phyloP scores from a whole-genome alignment of 2,329 filamentous ascomycete genomes.

The Trematosphaeria pertusa region DNA sequence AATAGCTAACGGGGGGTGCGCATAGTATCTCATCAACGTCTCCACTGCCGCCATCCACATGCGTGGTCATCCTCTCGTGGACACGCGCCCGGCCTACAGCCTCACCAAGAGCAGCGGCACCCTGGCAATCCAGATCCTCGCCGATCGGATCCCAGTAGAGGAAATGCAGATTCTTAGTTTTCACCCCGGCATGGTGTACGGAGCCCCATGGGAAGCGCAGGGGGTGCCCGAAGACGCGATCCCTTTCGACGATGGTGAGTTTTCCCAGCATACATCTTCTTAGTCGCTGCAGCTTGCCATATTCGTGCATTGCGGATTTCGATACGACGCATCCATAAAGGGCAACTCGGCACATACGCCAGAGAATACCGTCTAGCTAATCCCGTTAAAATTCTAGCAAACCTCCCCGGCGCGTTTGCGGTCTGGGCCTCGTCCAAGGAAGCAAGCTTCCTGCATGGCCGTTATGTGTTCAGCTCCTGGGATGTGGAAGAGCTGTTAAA shows the following conservation, averaged over 20 bases:
- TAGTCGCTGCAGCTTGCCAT: not conserved
- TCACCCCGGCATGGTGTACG: slow-evolving; percentile 12
- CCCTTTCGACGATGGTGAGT: slow-evolving; percentile 6
- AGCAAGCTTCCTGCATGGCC: slow-evolving; percentile 49
- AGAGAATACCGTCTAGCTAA: not conserved
- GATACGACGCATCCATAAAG: too few relatives aligned
- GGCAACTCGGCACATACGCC: not conserved
- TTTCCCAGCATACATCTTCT: not conserved
- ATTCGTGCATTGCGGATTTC: too few relatives aligned
- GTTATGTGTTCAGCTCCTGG: slow-evolving; percentile 49
- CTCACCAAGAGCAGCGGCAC: slow-evolving; percentile 12
- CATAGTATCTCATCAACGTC: slow-evolving; percentile 16
- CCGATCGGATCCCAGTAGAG: slow-evolving; percentile 2
- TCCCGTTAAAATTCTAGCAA: too few relatives aligned
- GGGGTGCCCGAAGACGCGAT: slow-evolving; percentile 5
- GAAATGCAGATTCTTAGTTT: slow-evolving; percentile 14
- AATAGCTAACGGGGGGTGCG: too few relatives aligned
- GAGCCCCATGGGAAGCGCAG: not conserved
- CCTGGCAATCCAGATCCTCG: slow-evolving; percentile 11
- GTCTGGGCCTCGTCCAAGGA: slow-evolving; percentile 51
- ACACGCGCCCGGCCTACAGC: slow-evolving; percentile 2
- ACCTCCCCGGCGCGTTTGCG: slow-evolving; percentile 33
- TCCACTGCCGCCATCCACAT: slow-evolving; percentile 11
- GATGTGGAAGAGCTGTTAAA: slow-evolving; percentile 51
- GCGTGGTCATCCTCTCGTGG: slow-evolving; percentile 2